These are phyloP conservation scores for Hypoxylon sp. DNA, from an alignment of 2,329 filamentous ascomycete species.

Conservation along the genomic window DNA sequence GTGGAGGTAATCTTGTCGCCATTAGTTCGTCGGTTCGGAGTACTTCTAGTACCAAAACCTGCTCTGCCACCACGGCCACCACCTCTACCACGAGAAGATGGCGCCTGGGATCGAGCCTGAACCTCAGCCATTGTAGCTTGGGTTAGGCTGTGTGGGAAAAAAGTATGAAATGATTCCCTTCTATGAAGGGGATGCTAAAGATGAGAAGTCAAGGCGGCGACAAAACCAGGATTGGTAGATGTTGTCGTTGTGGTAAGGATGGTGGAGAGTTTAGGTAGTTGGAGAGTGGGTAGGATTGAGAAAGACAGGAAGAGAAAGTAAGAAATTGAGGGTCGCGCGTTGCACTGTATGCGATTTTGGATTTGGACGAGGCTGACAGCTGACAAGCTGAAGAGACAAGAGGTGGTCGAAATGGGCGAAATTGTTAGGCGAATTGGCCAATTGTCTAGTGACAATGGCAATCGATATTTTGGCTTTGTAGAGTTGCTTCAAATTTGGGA, in stretches of 20 bases:
- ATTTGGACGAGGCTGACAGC: slow-evolving; percentile 27
- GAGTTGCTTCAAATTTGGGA: no score
- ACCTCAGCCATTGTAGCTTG: slow-evolving; percentile 86
- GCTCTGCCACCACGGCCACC: slow-evolving; percentile 86
- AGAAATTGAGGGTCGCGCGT: slow-evolving; percentile 34
- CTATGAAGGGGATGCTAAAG: slow-evolving; percentile 43
- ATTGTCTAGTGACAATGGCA: slow-evolving; percentile 44
- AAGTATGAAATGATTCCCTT: slow-evolving; percentile 42
- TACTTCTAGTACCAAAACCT: slow-evolving; percentile 73
- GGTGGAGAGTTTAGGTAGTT: slow-evolving; percentile 37
- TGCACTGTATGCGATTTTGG: slow-evolving; percentile 26
- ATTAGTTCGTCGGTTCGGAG: slow-evolving; percentile 66
- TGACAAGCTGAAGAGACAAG: slow-evolving; percentile 23
- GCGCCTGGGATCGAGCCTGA: slow-evolving; percentile 74
- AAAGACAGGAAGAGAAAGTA: slow-evolving; percentile 33
- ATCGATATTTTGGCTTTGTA: slow-evolving; percentile 27
- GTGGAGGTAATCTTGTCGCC: slow-evolving; percentile 71
- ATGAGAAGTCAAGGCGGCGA: slow-evolving; percentile 43
- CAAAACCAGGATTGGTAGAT: slow-evolving; percentile 25
- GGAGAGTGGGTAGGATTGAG: slow-evolving; percentile 29
- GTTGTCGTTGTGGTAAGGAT: slow-evolving; percentile 13
- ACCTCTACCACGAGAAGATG: slow-evolving; percentile 87
- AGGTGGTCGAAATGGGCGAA: slow-evolving; percentile 36
- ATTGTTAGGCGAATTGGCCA: slow-evolving; percentile 42
- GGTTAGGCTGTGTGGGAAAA: slow-evolving; percentile 45